Evolutionary conservation across 129 eudicot species (phyloP).

Genomic region (Saposhnikovia divaricata): DNA sequence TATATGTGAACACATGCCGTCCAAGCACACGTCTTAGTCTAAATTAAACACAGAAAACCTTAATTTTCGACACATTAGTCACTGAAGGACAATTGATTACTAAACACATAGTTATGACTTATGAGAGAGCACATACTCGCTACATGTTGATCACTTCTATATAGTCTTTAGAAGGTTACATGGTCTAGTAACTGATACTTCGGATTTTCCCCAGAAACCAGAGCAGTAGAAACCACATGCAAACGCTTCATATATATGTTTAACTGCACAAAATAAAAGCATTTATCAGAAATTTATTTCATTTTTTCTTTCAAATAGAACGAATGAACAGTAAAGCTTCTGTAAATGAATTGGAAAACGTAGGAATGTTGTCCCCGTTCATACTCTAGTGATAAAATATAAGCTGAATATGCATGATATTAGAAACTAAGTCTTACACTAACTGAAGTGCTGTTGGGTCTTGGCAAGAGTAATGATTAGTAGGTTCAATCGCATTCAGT

Average conservation of each 20-base stretch:
- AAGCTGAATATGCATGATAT: neutral
- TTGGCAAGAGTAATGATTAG: slow-evolving; percentile 55
- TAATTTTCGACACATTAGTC: neutral
- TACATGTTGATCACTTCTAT: neutral
- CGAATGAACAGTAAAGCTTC: neutral
- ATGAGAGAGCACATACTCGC: neutral
- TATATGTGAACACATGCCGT: neutral
- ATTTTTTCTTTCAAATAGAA: neutral
- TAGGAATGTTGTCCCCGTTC: neutral
- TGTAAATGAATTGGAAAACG: neutral
- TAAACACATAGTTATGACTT: neutral
- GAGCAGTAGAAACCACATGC: neutral
- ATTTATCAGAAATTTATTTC: neutral
- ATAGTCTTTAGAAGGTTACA: neutral
- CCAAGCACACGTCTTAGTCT: neutral
- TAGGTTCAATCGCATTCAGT: slow-evolving; percentile 54
- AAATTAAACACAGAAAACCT: neutral
- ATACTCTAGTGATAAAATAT: too few species aligned
- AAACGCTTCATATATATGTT: neutral
- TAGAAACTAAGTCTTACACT: slow-evolving; percentile 39
- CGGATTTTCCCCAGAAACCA: neutral
- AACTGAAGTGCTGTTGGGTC: slow-evolving; percentile 75
- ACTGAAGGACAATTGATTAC: neutral
- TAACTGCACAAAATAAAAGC: neutral
- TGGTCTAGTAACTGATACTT: neutral